Conservation (phyloP, 768 basidiomycete genomes). For the Suillus decipiens region DNA sequence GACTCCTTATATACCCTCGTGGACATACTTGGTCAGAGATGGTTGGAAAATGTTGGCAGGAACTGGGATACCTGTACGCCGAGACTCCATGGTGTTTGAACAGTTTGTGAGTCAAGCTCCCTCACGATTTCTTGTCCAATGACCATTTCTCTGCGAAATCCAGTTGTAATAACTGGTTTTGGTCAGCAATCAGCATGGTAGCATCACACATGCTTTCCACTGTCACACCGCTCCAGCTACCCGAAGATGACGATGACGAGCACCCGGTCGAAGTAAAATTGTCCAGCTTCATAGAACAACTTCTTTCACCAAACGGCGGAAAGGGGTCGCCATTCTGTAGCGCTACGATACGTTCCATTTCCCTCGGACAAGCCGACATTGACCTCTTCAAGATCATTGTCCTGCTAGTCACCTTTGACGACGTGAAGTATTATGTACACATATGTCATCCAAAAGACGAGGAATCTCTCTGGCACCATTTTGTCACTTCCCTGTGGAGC, state of each 20-base stretch:
- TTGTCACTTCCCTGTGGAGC: not conserved
- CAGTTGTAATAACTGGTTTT: not conserved
- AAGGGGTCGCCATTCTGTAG: not conserved
- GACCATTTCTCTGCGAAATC: not conserved
- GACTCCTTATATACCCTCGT: not conserved
- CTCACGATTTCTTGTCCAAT: not conserved
- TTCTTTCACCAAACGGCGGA: not conserved
- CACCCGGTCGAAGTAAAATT: not conserved
- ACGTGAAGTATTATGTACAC: not conserved
- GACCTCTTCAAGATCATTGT: not conserved
- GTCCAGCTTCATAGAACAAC: conserved; percentile 2
- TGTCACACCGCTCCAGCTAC: not conserved
- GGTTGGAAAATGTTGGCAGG: not conserved
- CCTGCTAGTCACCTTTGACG: not conserved
- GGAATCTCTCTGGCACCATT: not conserved
- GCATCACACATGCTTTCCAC: not conserved
- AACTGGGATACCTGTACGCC: not conserved
- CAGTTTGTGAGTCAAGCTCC: not conserved
- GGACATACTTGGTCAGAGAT: not conserved
- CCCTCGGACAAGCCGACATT: conserved; percentile 1
- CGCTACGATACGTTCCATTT: not conserved
- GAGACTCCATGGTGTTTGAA: conserved; percentile 4
- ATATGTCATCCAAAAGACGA: not conserved
- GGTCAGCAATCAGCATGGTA: conserved; percentile 2
- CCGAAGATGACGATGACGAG: not conserved